phyloP scores from a whole-genome alignment of 2,329 filamentous ascomycete genomes.

The Fusarium temperatum region DNA sequence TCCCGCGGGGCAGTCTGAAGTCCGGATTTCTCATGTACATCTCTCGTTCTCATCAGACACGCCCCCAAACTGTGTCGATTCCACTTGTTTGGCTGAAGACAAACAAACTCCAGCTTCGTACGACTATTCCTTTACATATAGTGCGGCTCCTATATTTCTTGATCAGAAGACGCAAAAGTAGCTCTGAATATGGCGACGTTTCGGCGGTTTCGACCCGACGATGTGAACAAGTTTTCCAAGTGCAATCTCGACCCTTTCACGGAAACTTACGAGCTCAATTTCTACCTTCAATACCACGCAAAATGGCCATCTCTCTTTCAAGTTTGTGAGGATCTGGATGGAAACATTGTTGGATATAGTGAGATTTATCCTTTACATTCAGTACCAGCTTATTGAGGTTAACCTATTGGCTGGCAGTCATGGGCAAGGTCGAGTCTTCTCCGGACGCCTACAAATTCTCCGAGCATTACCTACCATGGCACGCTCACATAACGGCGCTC shows the following conservation, averaged over 20 bases:
- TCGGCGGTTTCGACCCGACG: slow-evolving; percentile 82
- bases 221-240: slow-evolving; percentile 89
- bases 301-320: slow-evolving; percentile 96
- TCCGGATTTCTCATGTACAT: neutral
- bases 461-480: slow-evolving; percentile 97
- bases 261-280: slow-evolving; percentile 96
- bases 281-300: slow-evolving; percentile 95
- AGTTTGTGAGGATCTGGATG: slow-evolving; percentile 84
- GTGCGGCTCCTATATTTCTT: neutral
- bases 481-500: slow-evolving; percentile 95
- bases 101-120: neutral
- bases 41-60: neutral
- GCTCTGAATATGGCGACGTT: slow-evolving; percentile 62
- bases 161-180: neutral
- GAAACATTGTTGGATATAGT: slow-evolving; percentile 97
- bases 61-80: neutral
- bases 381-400: slow-evolving; percentile 11
- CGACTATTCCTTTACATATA: neutral
- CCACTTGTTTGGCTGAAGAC: neutral
- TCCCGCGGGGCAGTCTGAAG: slow-evolving; percentile 10
- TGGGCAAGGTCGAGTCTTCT: slow-evolving; percentile 95
- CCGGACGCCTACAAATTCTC: slow-evolving; percentile 78
- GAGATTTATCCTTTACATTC: slow-evolving; percentile 47
- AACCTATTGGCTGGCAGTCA: slow-evolving; percentile 71
- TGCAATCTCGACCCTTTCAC: slow-evolving; percentile 96